A percentile compares a stretch with the other conserved stretches of the same genome.
Evolutionary conservation across 2,329 filamentous ascomycete genomes (phyloP).

Genomic region (Raffaelea deltoideospora): DNA sequence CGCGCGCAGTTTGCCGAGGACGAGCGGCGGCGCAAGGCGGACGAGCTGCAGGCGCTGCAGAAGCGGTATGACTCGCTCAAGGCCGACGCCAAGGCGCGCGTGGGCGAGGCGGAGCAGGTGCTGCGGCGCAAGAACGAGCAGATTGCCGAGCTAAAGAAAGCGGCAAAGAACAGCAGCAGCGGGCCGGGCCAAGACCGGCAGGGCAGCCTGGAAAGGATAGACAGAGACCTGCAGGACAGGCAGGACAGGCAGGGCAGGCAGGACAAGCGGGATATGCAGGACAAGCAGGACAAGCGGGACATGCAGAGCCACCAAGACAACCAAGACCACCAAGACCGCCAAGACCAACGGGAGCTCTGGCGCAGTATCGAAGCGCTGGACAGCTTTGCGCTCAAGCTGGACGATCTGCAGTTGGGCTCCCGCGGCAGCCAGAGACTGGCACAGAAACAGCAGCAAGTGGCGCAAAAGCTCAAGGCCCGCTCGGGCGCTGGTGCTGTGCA

Average conservation of each 20-base stretch:
- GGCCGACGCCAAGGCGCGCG: constrained; percentile 34
- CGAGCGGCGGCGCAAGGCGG: constrained; percentile 24
- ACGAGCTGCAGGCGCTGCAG: constrained; percentile 34
- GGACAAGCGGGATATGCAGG: background rate
- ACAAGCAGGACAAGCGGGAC: background rate
- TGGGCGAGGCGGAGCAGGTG: constrained; percentile 39
- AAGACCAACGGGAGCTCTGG: background rate
- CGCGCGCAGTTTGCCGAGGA: constrained; percentile 17
- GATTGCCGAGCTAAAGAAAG: constrained; percentile 39
- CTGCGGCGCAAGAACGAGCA: constrained; percentile 40
- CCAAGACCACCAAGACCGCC: background rate
- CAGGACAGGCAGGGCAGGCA: background rate
- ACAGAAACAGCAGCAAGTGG: background rate
- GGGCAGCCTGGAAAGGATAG: background rate
- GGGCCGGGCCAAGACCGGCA: background rate
- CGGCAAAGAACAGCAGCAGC: background rate
- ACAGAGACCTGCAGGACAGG: constrained; percentile 1
- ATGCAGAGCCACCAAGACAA: background rate
- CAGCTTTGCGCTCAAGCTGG: constrained; percentile 3
- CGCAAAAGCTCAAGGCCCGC: background rate
- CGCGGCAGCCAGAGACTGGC: no score
- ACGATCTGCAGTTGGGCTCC: constrained; percentile 3
- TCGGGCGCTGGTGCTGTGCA: background rate
- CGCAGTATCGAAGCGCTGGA: background rate
- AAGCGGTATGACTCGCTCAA: constrained; percentile 34